A percentile compares a stretch with the other conserved stretches of the same genome.
phyloP scores from a whole-genome alignment of 1,139 yeast genomes.

The Suhomyces yuchorum region DNA sequence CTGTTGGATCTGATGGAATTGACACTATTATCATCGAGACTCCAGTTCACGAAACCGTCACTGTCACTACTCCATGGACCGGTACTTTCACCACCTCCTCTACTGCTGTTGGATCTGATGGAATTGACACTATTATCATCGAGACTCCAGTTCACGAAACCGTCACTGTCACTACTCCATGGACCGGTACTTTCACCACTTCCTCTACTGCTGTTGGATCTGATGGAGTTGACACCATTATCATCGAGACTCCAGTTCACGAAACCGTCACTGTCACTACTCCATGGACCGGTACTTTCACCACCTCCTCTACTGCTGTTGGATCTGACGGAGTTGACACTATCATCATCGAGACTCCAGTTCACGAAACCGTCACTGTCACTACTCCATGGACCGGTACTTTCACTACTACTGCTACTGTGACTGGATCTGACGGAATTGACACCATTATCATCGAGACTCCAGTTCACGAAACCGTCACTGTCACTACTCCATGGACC shows the following conservation, averaged over 20 bases:
- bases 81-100: too few relatives aligned
- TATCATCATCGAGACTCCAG: neutral
- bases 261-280: neutral
- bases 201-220: neutral
- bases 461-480: neutral
- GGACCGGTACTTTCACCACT: neutral
- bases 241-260: neutral
- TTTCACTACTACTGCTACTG: neutral
- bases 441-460: neutral
- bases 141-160: too few relatives aligned
- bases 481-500: neutral
- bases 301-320: neutral
- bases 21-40: too few relatives aligned
- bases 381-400: neutral
- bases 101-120: too few relatives aligned
- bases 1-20: too few relatives aligned
- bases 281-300: neutral
- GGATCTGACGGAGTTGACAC: slow-evolving; percentile 1
- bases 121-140: too few relatives aligned
- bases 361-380: neutral
- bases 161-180: neutral
- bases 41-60: too few relatives aligned
- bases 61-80: too few relatives aligned
- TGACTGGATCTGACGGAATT: neutral
- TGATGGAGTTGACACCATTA: neutral